Base-by-base conservation (phyloP, 306 rosid genomes). In the Fagus sylvatica region DNA sequence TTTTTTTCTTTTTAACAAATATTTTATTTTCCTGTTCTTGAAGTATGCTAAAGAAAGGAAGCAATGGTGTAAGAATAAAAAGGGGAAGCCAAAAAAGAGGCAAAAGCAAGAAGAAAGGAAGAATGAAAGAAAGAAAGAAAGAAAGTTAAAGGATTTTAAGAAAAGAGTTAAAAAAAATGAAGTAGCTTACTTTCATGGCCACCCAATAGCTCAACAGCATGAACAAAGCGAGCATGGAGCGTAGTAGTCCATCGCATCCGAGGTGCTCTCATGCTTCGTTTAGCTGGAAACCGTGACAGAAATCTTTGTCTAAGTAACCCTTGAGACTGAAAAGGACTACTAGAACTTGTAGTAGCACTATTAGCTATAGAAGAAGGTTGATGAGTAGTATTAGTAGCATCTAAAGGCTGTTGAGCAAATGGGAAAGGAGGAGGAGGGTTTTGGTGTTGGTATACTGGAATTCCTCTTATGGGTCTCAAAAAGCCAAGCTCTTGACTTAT, bases 221-320 rank as follows among this genome's bases (percentile, higher is more conserved):
- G 99, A 76, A 93, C 99, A 70, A 96, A 96, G 39, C 98, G 96
- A 83, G 98, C 96, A 67, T 96, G 99, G 59, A 96, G 98, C 5
- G 97, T 91, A 3, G 94, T 87, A 75, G 99, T 96, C 98, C 99
- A 96, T 16, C 99, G 90, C 99, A 96, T 96, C 88, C 99, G 71
- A 0, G 99, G 99, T n/a, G 99, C 97, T 72, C 99, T 87, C 93
- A 93, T 95, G 91, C 98, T 89, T 4, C 99, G 88, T 53, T 95
- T 95, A 1, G 96, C 86, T 0, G 98, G 99, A 41, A 93, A 95
- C 40, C 99, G 81, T 0, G 99, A 90, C 77, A 95, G 76, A 76
- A 95, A 91, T n/a, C 93, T 81, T 6, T 98, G 88, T 79, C 99
- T 77, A 89, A 93, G 84, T 81, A 90, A 66, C 61, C 92, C 88